Percentiles rank a stretch among this genome's conserved stretches.
phyloP scores from a whole-genome alignment of 176 grass and related monocot genomes.

The maize (Zea mays) region Zm-B73-REFERENCE-NAM-5.0 NC_050096.1:234069501-234070000 shows the following conservation, averaged over 20 bases:
- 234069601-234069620: conserved; percentile 74
- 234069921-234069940: conserved; percentile 77
- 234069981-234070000: conserved; percentile 65
- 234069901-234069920: conserved; percentile 75
- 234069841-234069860: conserved; percentile 86
- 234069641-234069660: conserved; percentile 70
- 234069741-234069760: background rate
- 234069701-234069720: conserved; percentile 76
- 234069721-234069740: conserved; percentile 55
- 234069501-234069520: conserved; percentile 68
- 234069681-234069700: conserved; percentile 81
- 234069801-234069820: background rate
- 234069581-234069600: conserved; percentile 80
- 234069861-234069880: conserved; percentile 53
- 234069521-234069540: conserved; percentile 80
- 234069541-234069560: conserved; percentile 85
- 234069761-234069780: conserved; percentile 1
- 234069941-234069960: conserved; percentile 83
- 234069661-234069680: conserved; percentile 70
- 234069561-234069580: conserved; percentile 79
- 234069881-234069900: conserved; percentile 69
- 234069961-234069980: conserved; percentile 69
- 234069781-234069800: background rate
- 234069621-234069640: conserved; percentile 75
- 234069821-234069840: conserved; percentile 80